A percentile compares a stretch with the other conserved stretches of the same genome.
Evolutionary conservation across 208 protist genomes (phyloP).

Genomic region (Trypanosoma brucei): DNA sequence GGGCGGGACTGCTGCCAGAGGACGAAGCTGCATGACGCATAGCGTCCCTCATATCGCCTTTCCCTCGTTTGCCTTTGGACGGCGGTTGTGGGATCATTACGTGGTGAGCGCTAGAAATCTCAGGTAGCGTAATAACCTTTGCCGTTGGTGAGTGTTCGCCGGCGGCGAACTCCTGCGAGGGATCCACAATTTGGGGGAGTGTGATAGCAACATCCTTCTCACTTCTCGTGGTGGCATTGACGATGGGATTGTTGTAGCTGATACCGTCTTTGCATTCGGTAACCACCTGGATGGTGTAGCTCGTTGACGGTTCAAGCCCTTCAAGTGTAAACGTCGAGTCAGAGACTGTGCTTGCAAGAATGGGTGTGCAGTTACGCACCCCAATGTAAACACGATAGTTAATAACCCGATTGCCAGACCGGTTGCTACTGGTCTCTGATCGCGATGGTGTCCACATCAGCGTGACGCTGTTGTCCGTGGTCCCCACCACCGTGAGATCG

Average conservation of each 20-base stretch:
- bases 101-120: slow-evolving; percentile 19
- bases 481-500: slow-evolving; percentile 44
- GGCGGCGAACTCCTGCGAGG: slow-evolving; percentile 1
- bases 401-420: slow-evolving; percentile 5
- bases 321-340: slow-evolving; percentile 43
- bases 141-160: not conserved
- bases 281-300: slow-evolving; percentile 80
- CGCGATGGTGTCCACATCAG: slow-evolving; percentile 66
- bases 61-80: not conserved
- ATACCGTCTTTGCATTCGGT: slow-evolving; percentile 78
- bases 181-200: slow-evolving; percentile 5
- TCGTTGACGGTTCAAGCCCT: slow-evolving; percentile 61
- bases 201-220: slow-evolving; percentile 51
- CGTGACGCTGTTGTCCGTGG: slow-evolving; percentile 52
- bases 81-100: slow-evolving; percentile 11
- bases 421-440: slow-evolving; percentile 18
- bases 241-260: slow-evolving; percentile 75
- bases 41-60: not conserved
- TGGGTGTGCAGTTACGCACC: slow-evolving; percentile 24
- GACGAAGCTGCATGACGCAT: not conserved
- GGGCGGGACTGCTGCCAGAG: not conserved
- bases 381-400: slow-evolving; percentile 68
- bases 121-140: slow-evolving; percentile 8
- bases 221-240: slow-evolving; percentile 67
- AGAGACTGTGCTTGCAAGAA: slow-evolving; percentile 26